Percentiles rank a stretch among this genome's conserved stretches.
phyloP scores from a whole-genome alignment of 805 yeast species.

The Yamadazyma endophytica region DNA sequence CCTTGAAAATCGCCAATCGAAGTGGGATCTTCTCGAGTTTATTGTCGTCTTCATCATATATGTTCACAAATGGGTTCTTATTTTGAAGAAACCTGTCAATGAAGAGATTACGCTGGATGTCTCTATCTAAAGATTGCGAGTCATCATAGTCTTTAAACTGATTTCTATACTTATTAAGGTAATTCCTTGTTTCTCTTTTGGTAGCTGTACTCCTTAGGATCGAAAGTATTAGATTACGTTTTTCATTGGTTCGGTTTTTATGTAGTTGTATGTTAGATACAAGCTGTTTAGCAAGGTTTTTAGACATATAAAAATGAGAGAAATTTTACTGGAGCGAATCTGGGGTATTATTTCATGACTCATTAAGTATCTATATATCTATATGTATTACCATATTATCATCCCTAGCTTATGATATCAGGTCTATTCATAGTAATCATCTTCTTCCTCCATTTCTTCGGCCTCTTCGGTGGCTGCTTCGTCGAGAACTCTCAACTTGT shows the following conservation, averaged over 20 bases:
- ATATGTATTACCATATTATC: conserved; percentile 5
- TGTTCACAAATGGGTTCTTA: conserved; percentile 29
- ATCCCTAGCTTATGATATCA: conserved; percentile 2
- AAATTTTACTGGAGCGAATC: too few relatives aligned
- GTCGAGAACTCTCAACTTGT: conserved; percentile 58
- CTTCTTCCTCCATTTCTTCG: conserved; percentile 13
- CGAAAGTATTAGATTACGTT: conserved; percentile 71
- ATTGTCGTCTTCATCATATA: conserved; percentile 26
- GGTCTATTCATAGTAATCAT: conserved; percentile 6
- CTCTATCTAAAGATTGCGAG: conserved; percentile 12
- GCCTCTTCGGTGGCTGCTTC: conserved; percentile 21
- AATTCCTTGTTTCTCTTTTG: conserved; percentile 84
- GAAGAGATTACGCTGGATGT: conserved; percentile 27
- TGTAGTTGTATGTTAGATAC: conserved; percentile 35
- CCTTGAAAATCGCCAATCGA: conserved; percentile 54
- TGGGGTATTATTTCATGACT: too few relatives aligned
- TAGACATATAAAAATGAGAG: too few relatives aligned
- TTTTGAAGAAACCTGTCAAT: conserved; percentile 28
- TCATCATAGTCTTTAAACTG: conserved; percentile 32
- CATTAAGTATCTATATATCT: neutral
- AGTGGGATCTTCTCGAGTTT: conserved; percentile 40
- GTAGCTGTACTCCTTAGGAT: conserved; percentile 89
- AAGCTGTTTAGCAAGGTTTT: conserved; percentile 26
- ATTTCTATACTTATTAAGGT: conserved; percentile 64
- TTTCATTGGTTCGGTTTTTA: conserved; percentile 38